A percentile compares a stretch with the other conserved stretches of the same genome.
Conservation (phyloP, 768 basidiomycete genomes). For the Termitomyces sp. region DNA sequence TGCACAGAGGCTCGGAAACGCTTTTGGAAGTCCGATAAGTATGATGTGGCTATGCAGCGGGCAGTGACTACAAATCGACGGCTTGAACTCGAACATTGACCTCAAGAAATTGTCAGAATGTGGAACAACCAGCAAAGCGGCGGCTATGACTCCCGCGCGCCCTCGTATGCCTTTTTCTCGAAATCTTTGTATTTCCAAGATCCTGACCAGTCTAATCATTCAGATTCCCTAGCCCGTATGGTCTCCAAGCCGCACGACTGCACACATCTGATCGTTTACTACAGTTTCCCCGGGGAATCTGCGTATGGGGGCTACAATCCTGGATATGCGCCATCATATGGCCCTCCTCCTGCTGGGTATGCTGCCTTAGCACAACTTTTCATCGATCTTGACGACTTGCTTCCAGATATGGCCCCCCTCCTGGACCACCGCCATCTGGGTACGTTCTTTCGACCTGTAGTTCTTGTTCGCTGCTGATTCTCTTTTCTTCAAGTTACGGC, state of each 20-base stretch:
- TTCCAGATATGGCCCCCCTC: conserved; percentile 26
- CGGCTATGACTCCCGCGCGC: conserved; percentile 10
- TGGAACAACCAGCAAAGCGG: conserved; percentile 21
- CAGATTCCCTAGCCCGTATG: conserved; percentile 20
- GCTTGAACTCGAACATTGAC: conserved; percentile 22
- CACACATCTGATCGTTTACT: not conserved
- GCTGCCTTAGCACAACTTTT: not conserved
- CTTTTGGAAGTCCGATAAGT: not conserved
- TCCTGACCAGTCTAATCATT: not conserved
- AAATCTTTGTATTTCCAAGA: not conserved
- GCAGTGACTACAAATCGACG: too few species aligned
- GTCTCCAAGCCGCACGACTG: conserved; percentile 4
- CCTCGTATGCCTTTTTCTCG: conserved; percentile 11
- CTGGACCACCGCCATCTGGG: conserved; percentile 35
- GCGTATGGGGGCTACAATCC: conserved; percentile 30
- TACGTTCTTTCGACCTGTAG: conserved; percentile 10
- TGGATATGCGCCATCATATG: conserved; percentile 40
- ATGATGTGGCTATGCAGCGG: conserved; percentile 1
- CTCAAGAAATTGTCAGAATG: conserved; percentile 13
- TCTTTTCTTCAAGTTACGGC: conserved; percentile 15
- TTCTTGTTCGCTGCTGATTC: not conserved
- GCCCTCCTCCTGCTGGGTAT: conserved; percentile 20
- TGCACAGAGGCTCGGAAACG: too few species aligned
- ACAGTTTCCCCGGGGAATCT: conserved; percentile 3
- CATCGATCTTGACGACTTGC: not conserved